phyloP scores from a whole-genome alignment of 148 eudicot genomes.

The Chenopodium quinoa region DNA sequence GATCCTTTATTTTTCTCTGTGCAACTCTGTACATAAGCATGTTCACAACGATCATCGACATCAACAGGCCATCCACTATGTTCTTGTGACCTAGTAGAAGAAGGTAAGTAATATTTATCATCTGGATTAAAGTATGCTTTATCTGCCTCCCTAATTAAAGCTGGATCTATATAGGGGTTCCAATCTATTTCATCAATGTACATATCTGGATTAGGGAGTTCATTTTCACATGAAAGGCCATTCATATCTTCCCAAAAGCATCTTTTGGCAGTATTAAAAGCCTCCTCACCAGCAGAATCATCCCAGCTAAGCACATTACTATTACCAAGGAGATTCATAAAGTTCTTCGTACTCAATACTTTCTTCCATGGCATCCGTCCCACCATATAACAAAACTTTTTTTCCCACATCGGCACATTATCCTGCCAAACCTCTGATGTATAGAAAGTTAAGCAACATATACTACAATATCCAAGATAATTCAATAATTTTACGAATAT shows the following conservation, averaged over 20 bases:
- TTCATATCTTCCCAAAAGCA: slow-evolving; percentile 55
- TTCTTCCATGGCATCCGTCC: slow-evolving; percentile 71
- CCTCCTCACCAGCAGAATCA: slow-evolving; percentile 66
- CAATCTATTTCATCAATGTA: slow-evolving; percentile 63
- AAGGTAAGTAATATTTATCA: slow-evolving; percentile 35
- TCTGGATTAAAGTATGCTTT: slow-evolving; percentile 57
- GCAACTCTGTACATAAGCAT: slow-evolving; percentile 26
- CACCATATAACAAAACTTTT: slow-evolving; percentile 52
- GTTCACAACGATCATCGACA: slow-evolving; percentile 41
- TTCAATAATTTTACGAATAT: neutral
- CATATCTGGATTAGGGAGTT: slow-evolving; percentile 53
- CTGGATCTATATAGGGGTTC: slow-evolving; percentile 62
- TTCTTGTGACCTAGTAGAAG: slow-evolving; percentile 15
- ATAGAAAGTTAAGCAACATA: slow-evolving; percentile 12
- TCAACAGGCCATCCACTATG: slow-evolving; percentile 19
- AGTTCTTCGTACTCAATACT: slow-evolving; percentile 53
- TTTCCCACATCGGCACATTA: slow-evolving; percentile 73
- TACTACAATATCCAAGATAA: neutral
- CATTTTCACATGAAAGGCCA: slow-evolving; percentile 38
- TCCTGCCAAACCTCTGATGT: slow-evolving; percentile 50
- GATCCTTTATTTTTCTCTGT: slow-evolving; percentile 25
- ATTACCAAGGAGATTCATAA: slow-evolving; percentile 37
- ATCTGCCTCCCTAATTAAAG: slow-evolving; percentile 43
- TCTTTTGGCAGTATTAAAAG: slow-evolving; percentile 53
- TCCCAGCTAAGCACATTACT: slow-evolving; percentile 53